Evolutionary conservation across 768 basidiomycete species (phyloP), one percentile per base, ranked within the genome.

Genomic region (Hypholoma fasciculare): DNA sequence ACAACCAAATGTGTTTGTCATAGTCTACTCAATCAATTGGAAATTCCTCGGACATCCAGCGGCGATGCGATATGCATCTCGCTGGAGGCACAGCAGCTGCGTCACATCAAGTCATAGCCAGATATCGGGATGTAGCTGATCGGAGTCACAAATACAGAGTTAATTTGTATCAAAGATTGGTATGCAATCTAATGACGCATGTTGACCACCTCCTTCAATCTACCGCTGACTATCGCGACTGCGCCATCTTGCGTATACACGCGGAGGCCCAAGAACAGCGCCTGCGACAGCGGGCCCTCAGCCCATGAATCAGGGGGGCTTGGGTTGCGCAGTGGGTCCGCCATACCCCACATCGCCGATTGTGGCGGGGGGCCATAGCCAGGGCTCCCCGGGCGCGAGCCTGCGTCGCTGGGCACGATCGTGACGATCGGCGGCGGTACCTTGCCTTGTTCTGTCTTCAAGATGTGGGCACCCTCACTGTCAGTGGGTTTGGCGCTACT

Each of bases 241-340:
- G 70, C 67, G 13, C 68, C 64, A 52, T 63, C 66, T 13, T 71
- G 65, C 19, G 75, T 75, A 51, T 77, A 77, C 3, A 77, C 75
- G 20, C 74, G 65, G 52, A 76, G 55, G 3, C 75, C 75, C 14
- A 76, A 61, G 49, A 72, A 70, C 7, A 74, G 51, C 27, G 67
- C 60, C 27, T 36, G 50, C 14, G 57, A 27, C 8, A 3, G 42
- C 27, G 52, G 52, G 5, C 52, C 40, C 6, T 46, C 52, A 19
- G 11, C 19, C 46, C 40, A 43, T 26, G 43, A 46, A 6, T 54
- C 46, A 6, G 46, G 12, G 11, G 19, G 23, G 26, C 40, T 17
- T 9, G 13, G 17, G 11, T 34, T 34, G 30, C 30, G 30, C 30
- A 34, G 6, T 9, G 30, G 30, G 30, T 34, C 30, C 30, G 30